A percentile compares a stretch with the other conserved stretches of the same genome.
phyloP scores from a whole-genome alignment of 2,329 filamentous ascomycete species.

The Byssothecium circinans region DNA sequence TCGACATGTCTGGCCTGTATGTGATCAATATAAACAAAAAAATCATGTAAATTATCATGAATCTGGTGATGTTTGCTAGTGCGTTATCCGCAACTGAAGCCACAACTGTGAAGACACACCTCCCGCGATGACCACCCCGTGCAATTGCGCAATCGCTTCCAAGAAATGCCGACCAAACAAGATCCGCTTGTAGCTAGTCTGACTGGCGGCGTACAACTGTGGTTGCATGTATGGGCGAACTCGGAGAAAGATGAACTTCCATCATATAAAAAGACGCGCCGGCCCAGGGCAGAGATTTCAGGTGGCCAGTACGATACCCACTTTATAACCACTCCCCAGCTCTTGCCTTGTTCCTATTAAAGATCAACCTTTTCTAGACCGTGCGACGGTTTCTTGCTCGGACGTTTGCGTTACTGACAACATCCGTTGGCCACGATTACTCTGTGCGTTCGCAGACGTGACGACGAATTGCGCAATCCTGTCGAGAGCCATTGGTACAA shows the following conservation, averaged over 20 bases:
- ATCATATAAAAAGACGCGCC: slow-evolving; percentile 3
- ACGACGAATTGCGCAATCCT: neutral
- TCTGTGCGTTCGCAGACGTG: neutral
- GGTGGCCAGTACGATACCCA: neutral
- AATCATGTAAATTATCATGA: neutral
- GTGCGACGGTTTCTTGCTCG: neutral
- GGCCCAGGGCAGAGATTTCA: slow-evolving; percentile 7
- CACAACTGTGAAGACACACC: neutral
- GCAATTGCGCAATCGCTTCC: slow-evolving; percentile 44
- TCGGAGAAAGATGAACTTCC: slow-evolving; percentile 4
- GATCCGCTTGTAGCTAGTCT: slow-evolving; percentile 19
- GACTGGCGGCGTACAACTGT: slow-evolving; percentile 5
- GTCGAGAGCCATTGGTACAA: neutral
- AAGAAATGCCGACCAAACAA: slow-evolving; percentile 32
- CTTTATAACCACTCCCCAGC: neutral
- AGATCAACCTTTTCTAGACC: neutral
- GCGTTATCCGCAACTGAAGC: neutral
- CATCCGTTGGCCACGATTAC: neutral
- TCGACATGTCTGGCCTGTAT: neutral
- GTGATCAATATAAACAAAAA: neutral
- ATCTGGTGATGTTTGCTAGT: neutral
- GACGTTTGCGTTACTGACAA: neutral
- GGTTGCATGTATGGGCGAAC: neutral
- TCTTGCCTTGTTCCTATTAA: neutral
- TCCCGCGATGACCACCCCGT: slow-evolving; percentile 15